These are phyloP conservation scores for Alternaria arbusti DNA, from an alignment of 2,329 filamentous ascomycete genomes.

Conservation along the genomic window DNA sequence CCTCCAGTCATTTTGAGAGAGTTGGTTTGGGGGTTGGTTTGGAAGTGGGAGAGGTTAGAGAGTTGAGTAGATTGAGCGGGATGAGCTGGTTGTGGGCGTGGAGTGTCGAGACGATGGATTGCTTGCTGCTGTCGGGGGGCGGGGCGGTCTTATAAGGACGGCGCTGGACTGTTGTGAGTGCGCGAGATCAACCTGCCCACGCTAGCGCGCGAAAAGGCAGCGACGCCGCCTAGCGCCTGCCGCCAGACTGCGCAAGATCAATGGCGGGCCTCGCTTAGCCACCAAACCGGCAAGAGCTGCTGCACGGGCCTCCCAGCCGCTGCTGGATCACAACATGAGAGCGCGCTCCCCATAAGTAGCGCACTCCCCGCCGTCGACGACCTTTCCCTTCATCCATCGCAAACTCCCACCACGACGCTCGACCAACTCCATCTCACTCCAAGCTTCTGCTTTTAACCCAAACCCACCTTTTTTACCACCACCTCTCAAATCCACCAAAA, in stretches of 20 bases:
- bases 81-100: slow-evolving; percentile 38
- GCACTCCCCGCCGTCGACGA: slow-evolving; percentile 50
- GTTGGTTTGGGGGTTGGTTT: slow-evolving; percentile 44
- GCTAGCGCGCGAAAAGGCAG: slow-evolving; percentile 38
- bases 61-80: slow-evolving; percentile 22
- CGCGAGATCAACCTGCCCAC: slow-evolving; percentile 48
- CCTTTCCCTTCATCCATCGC: slow-evolving; percentile 50
- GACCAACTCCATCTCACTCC: slow-evolving; percentile 29
- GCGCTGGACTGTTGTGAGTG: slow-evolving; percentile 46
- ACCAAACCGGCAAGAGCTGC: slow-evolving; percentile 29
- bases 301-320: slow-evolving; percentile 41
- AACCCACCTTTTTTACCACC: slow-evolving; percentile 13
- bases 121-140: slow-evolving; percentile 48
- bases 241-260: slow-evolving; percentile 30
- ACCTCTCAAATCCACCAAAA: slow-evolving; percentile 58
- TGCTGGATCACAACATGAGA: slow-evolving; percentile 49
- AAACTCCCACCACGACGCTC: slow-evolving; percentile 42
- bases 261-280: slow-evolving; percentile 32
- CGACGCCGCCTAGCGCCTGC: slow-evolving; percentile 21
- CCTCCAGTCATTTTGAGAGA: slow-evolving; percentile 97
- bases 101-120: slow-evolving; percentile 49
- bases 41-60: slow-evolving; percentile 35
- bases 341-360: slow-evolving; percentile 51
- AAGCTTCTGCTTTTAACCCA: slow-evolving; percentile 15
- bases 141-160: slow-evolving; percentile 50